These are phyloP conservation scores for Aspergillus kassunensis DNA, from an alignment of 495 filamentous ascomycete genomes.

Conservation along the genomic window DNA sequence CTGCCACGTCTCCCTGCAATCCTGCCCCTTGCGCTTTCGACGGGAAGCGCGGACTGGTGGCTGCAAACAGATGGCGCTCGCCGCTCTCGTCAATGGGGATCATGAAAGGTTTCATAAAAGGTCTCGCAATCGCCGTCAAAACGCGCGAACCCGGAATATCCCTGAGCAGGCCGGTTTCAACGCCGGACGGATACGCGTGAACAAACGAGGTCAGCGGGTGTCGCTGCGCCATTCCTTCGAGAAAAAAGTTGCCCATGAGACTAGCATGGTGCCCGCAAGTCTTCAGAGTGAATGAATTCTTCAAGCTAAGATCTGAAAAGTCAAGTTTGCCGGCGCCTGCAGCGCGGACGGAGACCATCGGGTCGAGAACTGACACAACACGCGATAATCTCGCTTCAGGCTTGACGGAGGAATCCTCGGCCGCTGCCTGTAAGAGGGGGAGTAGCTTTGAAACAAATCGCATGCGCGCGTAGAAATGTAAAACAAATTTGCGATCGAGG, in stretches of 20 bases:
- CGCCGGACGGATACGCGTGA: conserved; percentile 53
- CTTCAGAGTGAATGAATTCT: conserved; percentile 28
- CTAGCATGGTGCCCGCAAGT: conserved; percentile 41
- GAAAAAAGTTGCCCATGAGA: conserved; percentile 13
- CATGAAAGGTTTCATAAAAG: conserved; percentile 22
- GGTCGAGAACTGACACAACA: conserved; percentile 54
- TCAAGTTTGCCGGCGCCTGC: conserved; percentile 50
- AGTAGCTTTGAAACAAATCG: conserved; percentile 63
- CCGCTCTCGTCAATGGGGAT: conserved; percentile 39
- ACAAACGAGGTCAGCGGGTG: conserved; percentile 54
- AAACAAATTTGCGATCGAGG: conserved; percentile 51
- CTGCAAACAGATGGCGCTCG: conserved; percentile 41
- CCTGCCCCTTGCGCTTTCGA: conserved; percentile 4
- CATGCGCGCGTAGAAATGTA: conserved; percentile 63
- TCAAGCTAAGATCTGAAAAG: conserved; percentile 43
- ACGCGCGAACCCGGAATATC: conserved; percentile 15
- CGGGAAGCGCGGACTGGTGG: conserved; percentile 38
- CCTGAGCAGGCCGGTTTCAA: conserved; percentile 39
- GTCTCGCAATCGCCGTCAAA: conserved; percentile 9
- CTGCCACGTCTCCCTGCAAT: not conserved
- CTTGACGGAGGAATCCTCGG: not conserved
- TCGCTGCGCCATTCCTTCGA: conserved; percentile 10
- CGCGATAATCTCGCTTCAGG: conserved; percentile 37
- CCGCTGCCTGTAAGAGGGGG: conserved; percentile 48
- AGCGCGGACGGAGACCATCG: conserved; percentile 16